Conservation (phyloP, 1,284 basidiomycete genomes). For the Boletus holoroseus region DNA sequence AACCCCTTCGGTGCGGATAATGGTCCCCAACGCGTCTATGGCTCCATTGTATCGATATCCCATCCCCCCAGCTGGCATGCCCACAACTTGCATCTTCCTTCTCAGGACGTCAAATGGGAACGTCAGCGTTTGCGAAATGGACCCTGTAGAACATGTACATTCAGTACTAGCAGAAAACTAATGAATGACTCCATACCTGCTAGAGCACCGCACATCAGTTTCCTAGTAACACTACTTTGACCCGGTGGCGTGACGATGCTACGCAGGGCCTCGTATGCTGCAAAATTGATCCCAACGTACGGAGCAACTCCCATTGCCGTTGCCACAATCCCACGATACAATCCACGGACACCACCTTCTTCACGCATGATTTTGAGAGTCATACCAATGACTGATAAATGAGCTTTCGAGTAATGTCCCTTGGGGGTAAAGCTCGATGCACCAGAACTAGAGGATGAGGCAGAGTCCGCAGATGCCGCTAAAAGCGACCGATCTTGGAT, state of each 20-base stretch:
- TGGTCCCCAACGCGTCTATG: slow-evolving; percentile 67
- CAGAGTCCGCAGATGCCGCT: slow-evolving; percentile 19
- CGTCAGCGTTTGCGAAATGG: slow-evolving; percentile 88
- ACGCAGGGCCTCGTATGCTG: slow-evolving; percentile 70
- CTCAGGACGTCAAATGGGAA: slow-evolving; percentile 95
- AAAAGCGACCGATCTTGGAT: slow-evolving; percentile 27
- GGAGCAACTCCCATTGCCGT: slow-evolving; percentile 92
- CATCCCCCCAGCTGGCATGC: slow-evolving; percentile 63
- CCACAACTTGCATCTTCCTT: slow-evolving; percentile 93
- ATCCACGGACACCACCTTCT: slow-evolving; percentile 81
- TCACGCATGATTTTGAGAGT: slow-evolving; percentile 83
- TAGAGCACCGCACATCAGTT: slow-evolving; percentile 70
- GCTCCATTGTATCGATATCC: slow-evolving; percentile 73
- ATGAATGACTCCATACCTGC: slow-evolving; percentile 46
- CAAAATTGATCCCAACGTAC: slow-evolving; percentile 85
- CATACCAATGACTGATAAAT: slow-evolving; percentile 84
- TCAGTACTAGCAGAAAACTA: slow-evolving; percentile 10
- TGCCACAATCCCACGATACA: slow-evolving; percentile 85
- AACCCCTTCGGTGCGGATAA: slow-evolving; percentile 70
- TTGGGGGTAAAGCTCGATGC: slow-evolving; percentile 40
- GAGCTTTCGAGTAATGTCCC: slow-evolving; percentile 42
- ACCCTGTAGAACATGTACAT: slow-evolving; percentile 40
- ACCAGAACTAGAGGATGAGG: slow-evolving; percentile 49
- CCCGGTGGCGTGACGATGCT: slow-evolving; percentile 73
- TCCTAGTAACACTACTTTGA: slow-evolving; percentile 56